A percentile compares a stretch with the other conserved stretches of the same genome.
phyloP scores from a whole-genome alignment of 495 filamentous ascomycete genomes.

The Neurospora sp. region DNA sequence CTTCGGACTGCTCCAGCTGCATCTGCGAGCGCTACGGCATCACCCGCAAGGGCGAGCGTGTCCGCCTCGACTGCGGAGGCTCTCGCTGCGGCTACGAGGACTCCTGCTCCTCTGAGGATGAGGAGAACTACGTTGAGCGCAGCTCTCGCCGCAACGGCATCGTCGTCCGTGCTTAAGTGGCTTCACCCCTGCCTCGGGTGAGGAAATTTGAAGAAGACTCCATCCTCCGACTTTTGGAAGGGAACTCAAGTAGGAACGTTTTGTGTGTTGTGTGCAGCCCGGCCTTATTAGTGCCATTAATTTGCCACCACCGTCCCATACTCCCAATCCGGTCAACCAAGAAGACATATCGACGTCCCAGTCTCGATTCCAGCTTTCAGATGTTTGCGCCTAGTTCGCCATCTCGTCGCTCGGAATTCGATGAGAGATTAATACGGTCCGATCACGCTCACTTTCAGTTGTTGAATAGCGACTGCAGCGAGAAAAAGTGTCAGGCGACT shows the following conservation, averaged over 20 bases:
- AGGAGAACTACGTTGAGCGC: slow-evolving; percentile 47
- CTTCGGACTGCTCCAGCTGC: slow-evolving; percentile 50
- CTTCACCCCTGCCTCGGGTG: slow-evolving; percentile 16
- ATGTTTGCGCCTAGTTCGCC: background rate
- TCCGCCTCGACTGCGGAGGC: slow-evolving; percentile 92
- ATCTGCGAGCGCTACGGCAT: slow-evolving; percentile 93
- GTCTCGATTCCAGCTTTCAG: background rate
- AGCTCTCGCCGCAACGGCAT: slow-evolving; percentile 65
- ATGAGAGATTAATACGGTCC: background rate
- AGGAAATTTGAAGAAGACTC: slow-evolving; percentile 16
- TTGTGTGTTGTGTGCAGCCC: background rate
- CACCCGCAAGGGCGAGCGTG: slow-evolving; percentile 79
- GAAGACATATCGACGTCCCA: background rate
- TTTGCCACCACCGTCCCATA: background rate
- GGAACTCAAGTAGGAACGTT: background rate
- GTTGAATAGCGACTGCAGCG: background rate
- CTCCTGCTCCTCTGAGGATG: slow-evolving; percentile 51
- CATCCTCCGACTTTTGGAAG: background rate
- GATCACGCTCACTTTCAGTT: background rate
- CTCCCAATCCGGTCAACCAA: background rate
- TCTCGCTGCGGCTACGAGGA: slow-evolving; percentile 70
- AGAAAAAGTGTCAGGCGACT: background rate
- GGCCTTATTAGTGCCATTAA: background rate
- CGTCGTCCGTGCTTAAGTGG: slow-evolving; percentile 48
- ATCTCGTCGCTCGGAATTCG: background rate